Percentiles rank a stretch among this genome's conserved stretches.
phyloP scores from a whole-genome alignment of 176 grass and related monocot genomes.

The Stipa capillata region DNA sequence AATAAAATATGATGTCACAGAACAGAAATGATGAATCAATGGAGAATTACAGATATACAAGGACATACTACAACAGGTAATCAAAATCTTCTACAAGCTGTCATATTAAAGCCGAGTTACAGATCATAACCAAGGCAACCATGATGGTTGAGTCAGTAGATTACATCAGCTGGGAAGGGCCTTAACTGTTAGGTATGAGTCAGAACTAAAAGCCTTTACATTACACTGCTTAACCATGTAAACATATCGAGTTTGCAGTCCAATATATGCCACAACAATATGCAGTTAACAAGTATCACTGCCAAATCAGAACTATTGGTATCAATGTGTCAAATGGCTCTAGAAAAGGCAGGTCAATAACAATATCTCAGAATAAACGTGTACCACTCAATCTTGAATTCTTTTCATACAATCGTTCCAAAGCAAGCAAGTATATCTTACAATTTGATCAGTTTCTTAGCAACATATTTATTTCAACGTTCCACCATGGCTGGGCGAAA shows the following conservation, averaged over 20 bases:
- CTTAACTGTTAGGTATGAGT: neutral
- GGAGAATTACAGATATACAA: neutral
- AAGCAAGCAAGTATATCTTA: neutral
- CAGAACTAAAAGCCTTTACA: neutral
- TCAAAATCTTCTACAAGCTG: neutral
- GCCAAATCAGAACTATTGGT: neutral
- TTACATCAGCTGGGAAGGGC: neutral
- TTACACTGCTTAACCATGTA: neutral
- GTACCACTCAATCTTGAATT: neutral
- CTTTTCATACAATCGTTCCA: neutral
- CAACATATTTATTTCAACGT: neutral
- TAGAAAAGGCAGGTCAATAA: neutral
- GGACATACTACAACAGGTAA: neutral
- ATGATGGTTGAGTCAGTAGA: neutral
- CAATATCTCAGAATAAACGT: neutral
- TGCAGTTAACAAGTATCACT: neutral
- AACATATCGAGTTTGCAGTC: neutral
- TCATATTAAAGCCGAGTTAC: neutral
- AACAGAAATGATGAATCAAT: neutral
- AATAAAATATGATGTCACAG: neutral
- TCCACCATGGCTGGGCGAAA: neutral
- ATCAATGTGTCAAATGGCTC: neutral
- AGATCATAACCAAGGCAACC: neutral
- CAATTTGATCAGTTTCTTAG: neutral
- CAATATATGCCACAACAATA: neutral